Percentiles rank a stretch among this genome's conserved stretches.
These are phyloP conservation scores for Trypanosoma rangeli DNA, from an alignment of 208 protist species.

Conservation along the genomic window DNA sequence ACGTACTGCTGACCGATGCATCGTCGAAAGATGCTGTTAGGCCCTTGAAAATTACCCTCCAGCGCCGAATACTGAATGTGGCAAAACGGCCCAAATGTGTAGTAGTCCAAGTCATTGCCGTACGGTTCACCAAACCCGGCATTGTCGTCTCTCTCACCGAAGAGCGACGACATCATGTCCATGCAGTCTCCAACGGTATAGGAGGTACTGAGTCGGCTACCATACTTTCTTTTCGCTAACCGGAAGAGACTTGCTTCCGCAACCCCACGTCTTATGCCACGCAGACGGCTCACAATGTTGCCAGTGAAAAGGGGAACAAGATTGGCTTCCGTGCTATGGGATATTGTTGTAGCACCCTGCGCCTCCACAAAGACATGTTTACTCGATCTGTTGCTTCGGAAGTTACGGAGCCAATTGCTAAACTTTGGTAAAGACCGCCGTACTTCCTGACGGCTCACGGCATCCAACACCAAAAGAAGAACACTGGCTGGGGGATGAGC, in stretches of 20 bases:
- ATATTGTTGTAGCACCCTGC: constrained; percentile 42
- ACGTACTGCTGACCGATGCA: constrained; percentile 57
- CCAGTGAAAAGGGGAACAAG: constrained; percentile 34
- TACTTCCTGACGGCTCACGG: constrained; percentile 60
- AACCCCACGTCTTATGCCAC: not conserved
- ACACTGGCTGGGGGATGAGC: constrained; percentile 40
- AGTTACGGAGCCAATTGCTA: constrained; percentile 39
- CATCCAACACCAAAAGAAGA: constrained; percentile 57
- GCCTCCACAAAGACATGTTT: constrained; percentile 44
- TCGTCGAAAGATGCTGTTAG: constrained; percentile 59
- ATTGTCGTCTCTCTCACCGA: constrained; percentile 13
- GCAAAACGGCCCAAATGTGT: constrained; percentile 62
- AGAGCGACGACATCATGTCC: constrained; percentile 36
- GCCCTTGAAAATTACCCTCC: constrained; percentile 50
- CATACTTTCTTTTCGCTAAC: constrained; percentile 46
- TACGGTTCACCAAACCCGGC: constrained; percentile 34
- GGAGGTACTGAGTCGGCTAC: constrained; percentile 32
- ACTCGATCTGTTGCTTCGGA: constrained; percentile 20
- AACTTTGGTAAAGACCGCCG: constrained; percentile 56
- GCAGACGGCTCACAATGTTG: not conserved
- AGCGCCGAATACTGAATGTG: constrained; percentile 48
- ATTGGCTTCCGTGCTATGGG: constrained; percentile 41
- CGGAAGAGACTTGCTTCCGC: constrained; percentile 32
- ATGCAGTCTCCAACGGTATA: constrained; percentile 45
- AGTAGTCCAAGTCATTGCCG: constrained; percentile 34